phyloP scores from a whole-genome alignment of 306 rosid species.

The Senna tora region DNA sequence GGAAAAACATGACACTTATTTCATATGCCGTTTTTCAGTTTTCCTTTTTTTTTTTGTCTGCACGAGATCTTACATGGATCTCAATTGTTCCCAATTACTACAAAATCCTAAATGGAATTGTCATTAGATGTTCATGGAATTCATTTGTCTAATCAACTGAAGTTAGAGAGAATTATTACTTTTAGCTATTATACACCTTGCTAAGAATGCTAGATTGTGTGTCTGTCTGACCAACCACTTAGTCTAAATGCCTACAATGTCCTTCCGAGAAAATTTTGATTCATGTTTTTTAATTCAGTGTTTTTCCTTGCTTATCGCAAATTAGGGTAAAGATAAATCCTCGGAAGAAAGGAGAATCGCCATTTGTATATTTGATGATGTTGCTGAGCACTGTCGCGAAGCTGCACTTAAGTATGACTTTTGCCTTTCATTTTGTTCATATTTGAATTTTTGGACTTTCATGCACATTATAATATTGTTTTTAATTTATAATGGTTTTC shows the following conservation, averaged over 20 bases:
- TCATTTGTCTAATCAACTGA: not conserved
- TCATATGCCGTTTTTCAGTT: conserved; percentile 8
- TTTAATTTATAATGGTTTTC: not conserved
- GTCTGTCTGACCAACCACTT: not conserved
- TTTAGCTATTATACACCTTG: not conserved
- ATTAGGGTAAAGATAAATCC: conserved; percentile 90
- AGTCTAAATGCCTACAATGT: conserved; percentile 11
- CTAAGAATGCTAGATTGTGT: not conserved
- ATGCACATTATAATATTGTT: conserved; percentile 5
- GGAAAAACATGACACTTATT: not conserved
- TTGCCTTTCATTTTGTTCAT: conserved; percentile 6
- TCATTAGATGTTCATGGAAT: not conserved
- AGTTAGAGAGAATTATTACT: not conserved
- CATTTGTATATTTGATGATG: conserved; percentile 92
- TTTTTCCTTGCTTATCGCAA: conserved; percentile 27
- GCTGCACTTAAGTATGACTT: conserved; percentile 79
- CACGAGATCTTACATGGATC: not conserved
- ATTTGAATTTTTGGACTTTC: conserved; percentile 20
- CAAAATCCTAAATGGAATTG: conserved; percentile 8
- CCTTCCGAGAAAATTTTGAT: not conserved
- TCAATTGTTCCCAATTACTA: conserved; percentile 11
- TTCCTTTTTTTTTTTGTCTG: conserved; percentile 3
- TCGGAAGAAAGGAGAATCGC: conserved; percentile 97
- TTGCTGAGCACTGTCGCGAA: conserved; percentile 95
- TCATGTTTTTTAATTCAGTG: conserved; percentile 1